Base-by-base conservation (phyloP, 228 moss, liverwort and hornwort species). In the Sphagnum fallax region DNA sequence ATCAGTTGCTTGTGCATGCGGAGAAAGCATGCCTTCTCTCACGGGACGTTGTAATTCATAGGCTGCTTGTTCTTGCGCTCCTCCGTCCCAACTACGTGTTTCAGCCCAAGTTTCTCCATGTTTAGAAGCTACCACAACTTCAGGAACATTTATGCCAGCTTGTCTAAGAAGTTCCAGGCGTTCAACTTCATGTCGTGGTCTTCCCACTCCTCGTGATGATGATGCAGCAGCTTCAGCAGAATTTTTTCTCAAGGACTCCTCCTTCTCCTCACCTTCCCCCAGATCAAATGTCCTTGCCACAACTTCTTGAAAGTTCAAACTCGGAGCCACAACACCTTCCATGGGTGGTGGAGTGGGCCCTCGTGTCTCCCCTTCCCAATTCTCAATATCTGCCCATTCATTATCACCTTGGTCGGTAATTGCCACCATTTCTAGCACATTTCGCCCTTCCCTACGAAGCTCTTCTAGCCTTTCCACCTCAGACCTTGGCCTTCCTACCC, bases 401-500 rank as follows among this genome's bases (percentile, higher is more conserved):
- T 47, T 65, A 6, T 47, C 68, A 0, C 71, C 73, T 14, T 47
- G 49, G 6, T 62, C 62, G 4, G 67, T 71, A 4, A 58, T 55
- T 0, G 81, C 69, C 69, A 81, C 71, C 8, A 78, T 65, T 1
- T 74, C 67, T 0, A 53, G 62, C 8, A 78, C 60, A 13, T 71
- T 55, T 4, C 71, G 73, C 6, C 78, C 78, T 4, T 50, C 48
- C 11, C 52, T 59, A 3, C 60, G 52, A 10, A 80, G 14, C 71
- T 82, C 85, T 0, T 85, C 65, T 4, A 77, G 16, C 13, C 82
- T 75, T 67, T 82, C 73, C 0, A 13, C 71, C 3, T 75, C 82
- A 0, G 79, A 62, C 4, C 79, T 61, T 4, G 85, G 79, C 1
- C 67, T 63, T 0, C 79, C 82, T 0, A 75, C 48, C 0, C 82